Conservation (phyloP, 2,329 filamentous ascomycete species). For the Metarhizium guizhouense region DNA sequence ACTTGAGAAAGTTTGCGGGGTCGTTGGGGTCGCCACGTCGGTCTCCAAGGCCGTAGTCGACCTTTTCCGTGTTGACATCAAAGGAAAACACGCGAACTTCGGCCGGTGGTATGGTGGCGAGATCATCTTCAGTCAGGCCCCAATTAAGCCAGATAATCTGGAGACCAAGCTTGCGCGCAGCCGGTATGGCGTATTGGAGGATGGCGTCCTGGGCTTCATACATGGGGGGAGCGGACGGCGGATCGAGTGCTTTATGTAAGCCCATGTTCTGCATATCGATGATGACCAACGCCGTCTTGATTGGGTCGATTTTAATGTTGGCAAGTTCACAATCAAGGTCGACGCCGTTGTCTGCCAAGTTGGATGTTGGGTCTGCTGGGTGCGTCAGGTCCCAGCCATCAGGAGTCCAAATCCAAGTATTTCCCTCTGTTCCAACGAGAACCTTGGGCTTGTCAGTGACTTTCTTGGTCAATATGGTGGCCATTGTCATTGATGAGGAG, state of each 20-base stretch:
- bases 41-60: not conserved
- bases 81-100: not conserved
- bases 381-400: slow-evolving; percentile 1
- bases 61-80: not conserved
- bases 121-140: slow-evolving; percentile 1
- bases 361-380: not conserved
- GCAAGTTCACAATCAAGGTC: not conserved
- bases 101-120: not conserved
- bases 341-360: not conserved
- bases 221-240: not conserved
- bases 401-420: not conserved
- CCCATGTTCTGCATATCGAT: not conserved
- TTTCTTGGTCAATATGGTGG: not conserved
- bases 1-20: not conserved
- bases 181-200: slow-evolving; percentile 1
- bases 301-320: slow-evolving; percentile 1
- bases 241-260: not conserved
- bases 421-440: not conserved
- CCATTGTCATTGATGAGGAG: not conserved
- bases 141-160: slow-evolving; percentile 3
- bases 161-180: slow-evolving; percentile 2
- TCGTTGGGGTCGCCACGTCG: not conserved
- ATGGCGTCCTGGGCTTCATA: not conserved
- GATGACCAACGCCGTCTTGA: slow-evolving; percentile 1
- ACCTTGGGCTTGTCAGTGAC: not conserved